These are phyloP conservation scores for Oryza nivara DNA, from an alignment of 176 grass and related monocot genomes.

Conservation along the genomic window DNA sequence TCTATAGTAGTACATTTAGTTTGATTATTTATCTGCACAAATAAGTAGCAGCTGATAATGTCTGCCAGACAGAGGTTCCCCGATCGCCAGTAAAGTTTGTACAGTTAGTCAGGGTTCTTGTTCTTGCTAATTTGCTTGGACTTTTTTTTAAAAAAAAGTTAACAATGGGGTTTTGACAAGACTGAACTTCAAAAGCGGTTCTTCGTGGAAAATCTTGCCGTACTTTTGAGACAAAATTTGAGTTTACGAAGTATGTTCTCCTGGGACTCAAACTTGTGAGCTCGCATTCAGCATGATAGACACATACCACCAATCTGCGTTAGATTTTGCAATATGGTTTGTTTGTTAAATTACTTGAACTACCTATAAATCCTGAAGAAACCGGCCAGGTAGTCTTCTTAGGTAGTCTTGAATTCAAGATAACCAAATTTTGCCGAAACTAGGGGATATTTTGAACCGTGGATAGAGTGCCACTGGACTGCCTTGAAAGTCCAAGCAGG, in stretches of 20 bases:
- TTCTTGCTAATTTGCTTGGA: too few relatives aligned
- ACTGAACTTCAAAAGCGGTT: not conserved
- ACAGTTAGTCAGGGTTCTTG: too few relatives aligned
- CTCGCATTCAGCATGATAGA: not conserved
- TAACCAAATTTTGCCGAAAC: not conserved
- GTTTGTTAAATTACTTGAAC: not conserved
- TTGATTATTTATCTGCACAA: too few relatives aligned
- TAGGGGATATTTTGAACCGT: not conserved
- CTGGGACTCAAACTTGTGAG: too few relatives aligned
- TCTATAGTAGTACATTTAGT: too few relatives aligned
- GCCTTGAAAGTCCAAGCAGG: constrained; percentile 3
- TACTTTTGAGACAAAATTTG: not conserved
- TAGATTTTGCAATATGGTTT: not conserved
- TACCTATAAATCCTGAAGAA: not conserved
- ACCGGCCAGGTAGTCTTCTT: too few relatives aligned
- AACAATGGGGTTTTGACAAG: not conserved
- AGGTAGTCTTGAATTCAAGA: too few relatives aligned
- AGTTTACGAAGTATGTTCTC: not conserved
- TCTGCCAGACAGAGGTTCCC: too few relatives aligned
- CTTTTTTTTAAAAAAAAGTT: not conserved
- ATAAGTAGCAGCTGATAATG: too few relatives aligned
- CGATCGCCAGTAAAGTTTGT: too few relatives aligned
- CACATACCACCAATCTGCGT: too few relatives aligned
- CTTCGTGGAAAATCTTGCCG: not conserved
- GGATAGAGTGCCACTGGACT: not conserved